These are phyloP conservation scores for Puccinia novopanici DNA, from an alignment of 1,284 basidiomycete species.

Conservation along the genomic window DNA sequence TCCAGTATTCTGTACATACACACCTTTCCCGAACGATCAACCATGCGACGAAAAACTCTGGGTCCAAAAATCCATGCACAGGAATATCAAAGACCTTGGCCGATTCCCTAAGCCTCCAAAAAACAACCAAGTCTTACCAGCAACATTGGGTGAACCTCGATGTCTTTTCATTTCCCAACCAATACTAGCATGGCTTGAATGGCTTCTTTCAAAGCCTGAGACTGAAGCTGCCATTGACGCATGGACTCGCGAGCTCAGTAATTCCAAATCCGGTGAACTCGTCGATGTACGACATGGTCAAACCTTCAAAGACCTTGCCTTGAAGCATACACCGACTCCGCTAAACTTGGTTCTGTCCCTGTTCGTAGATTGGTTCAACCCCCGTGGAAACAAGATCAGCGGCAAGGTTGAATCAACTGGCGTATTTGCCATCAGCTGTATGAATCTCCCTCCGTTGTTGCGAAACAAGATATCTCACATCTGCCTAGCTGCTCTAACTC, in stretches of 20 bases:
- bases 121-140: too few relatives aligned
- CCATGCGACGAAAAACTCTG: slow-evolving; percentile 1
- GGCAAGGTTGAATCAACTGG: slow-evolving; percentile 9
- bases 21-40: background rate
- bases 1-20: background rate
- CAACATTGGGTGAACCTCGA: background rate
- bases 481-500: slow-evolving; percentile 24
- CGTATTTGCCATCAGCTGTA: slow-evolving; percentile 25
- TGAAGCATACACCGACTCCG: background rate
- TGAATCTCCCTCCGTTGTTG: slow-evolving; percentile 18
- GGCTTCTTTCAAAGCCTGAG: slow-evolving; percentile 26
- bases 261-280: background rate
- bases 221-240: slow-evolving; percentile 6
- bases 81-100: slow-evolving; percentile 6
- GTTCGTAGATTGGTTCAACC: slow-evolving; percentile 33
- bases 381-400: too few relatives aligned
- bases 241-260: background rate
- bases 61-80: background rate
- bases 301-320: background rate
- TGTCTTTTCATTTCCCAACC: background rate
- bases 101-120: too few relatives aligned
- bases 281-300: background rate
- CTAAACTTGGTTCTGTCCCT: slow-evolving; percentile 21
- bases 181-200: slow-evolving; percentile 14
- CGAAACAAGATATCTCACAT: slow-evolving; percentile 7